Evolutionary conservation across 176 grass and related monocot genomes (phyloP).

Genomic region (Eleusine indica): DNA sequence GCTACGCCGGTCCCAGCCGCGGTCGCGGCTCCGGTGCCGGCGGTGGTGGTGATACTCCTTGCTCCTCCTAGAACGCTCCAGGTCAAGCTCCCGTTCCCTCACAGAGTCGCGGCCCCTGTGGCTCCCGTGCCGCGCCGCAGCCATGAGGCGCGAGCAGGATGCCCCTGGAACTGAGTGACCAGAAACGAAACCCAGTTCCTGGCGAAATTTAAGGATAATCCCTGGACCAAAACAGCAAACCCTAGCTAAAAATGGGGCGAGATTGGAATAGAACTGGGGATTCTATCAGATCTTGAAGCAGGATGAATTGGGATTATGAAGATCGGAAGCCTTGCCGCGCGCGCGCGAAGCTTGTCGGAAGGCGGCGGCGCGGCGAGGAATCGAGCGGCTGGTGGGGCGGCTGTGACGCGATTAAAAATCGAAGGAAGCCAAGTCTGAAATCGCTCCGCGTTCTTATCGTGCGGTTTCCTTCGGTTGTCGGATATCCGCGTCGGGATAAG

Average conservation of each 20-base stretch:
- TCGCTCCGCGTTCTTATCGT: conserved; percentile 30
- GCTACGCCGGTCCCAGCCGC: conserved; percentile 22
- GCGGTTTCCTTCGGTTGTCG: background rate
- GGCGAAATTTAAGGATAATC: conserved; percentile 11
- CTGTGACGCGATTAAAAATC: background rate
- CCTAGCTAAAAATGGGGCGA: conserved; percentile 16
- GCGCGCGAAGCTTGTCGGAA: background rate
- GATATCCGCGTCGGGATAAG: background rate
- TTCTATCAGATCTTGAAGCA: background rate
- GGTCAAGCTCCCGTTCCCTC: conserved; percentile 45
- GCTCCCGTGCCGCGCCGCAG: conserved; percentile 39
- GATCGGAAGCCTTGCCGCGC: background rate
- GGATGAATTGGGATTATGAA: background rate
- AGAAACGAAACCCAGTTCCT: background rate
- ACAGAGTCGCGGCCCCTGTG: conserved; percentile 30
- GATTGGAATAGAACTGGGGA: background rate
- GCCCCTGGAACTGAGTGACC: background rate
- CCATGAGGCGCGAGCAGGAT: conserved; percentile 40
- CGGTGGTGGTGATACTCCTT: conserved; percentile 36
- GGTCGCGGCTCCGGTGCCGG: background rate
- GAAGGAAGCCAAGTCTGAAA: background rate
- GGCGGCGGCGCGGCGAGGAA: conserved; percentile 19
- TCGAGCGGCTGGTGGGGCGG: background rate
- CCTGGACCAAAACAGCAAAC: conserved; percentile 6
- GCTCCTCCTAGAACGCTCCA: conserved; percentile 46